Percentiles rank a stretch among this genome's conserved stretches.
Conservation (phyloP, 108 stramenopile genomes). For the Cyclotella cryptica region DNA sequence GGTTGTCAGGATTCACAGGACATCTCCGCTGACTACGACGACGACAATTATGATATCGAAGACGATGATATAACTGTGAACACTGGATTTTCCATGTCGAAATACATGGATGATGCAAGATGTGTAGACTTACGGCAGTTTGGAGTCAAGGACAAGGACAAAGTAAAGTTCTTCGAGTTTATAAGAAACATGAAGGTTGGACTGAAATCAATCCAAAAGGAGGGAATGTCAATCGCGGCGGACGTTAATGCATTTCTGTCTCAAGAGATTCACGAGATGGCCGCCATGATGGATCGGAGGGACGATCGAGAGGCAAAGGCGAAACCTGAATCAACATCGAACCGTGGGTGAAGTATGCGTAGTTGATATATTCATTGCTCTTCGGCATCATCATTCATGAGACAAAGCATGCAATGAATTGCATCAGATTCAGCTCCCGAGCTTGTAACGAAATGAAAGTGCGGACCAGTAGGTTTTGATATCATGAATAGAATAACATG, state of each 20-base stretch:
- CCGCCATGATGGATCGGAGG: not conserved
- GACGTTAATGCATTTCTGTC: conserved; percentile 6
- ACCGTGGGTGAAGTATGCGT: too few relatives aligned
- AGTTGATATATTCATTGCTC: too few relatives aligned
- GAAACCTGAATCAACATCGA: too few relatives aligned
- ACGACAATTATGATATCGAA: conserved; percentile 2
- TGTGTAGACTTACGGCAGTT: conserved; percentile 19
- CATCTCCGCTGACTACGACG: conserved; percentile 4
- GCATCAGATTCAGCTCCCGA: too few relatives aligned
- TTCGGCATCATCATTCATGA: too few relatives aligned
- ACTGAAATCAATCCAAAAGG: conserved; percentile 13
- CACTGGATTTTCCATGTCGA: not conserved
- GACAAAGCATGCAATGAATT: too few relatives aligned
- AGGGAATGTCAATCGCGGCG: conserved; percentile 9
- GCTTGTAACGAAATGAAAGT: too few relatives aligned
- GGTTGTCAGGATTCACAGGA: conserved; percentile 1
- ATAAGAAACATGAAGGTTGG: conserved; percentile 1
- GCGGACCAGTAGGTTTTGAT: too few relatives aligned
- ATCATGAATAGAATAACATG: too few relatives aligned
- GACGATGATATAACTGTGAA: conserved; percentile 10
- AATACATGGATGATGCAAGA: conserved; percentile 4
- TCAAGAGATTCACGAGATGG: conserved; percentile 13
- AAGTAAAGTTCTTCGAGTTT: not conserved
- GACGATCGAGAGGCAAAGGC: not conserved
- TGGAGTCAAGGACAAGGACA: not conserved